Evolutionary conservation across 2,329 filamentous ascomycete species (phyloP), one percentile per base, ranked within the genome.

Genomic region (Aureobasidium lini): DNA sequence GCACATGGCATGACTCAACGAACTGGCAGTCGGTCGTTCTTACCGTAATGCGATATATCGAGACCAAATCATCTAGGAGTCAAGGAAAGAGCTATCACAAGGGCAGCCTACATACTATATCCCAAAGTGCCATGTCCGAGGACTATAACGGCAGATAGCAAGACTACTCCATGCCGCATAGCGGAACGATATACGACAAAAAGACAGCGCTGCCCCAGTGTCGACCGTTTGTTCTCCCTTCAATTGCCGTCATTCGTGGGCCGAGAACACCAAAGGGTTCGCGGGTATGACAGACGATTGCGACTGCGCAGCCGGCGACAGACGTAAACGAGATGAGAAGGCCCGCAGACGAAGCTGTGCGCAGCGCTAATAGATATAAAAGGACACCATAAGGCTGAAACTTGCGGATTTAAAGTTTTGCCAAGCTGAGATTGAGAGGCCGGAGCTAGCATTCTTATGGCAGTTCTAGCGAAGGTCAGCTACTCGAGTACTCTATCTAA

Each of bases 261-360:
- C 49, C 37, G 49, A 53, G 37, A 53, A 16, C 28, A 32, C 28
- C 15, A 18, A 23, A 42, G 9, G 13, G 36, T 39, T 37, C 6
- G n/a, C 6, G 10, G 28, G 13, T 53, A 8, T 40, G 36, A 40
- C 48, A 52, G 48, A 18, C 6, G 2, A 31, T 52, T 40, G 36
- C 28, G 37, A 32, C 28, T 32, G 28, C 32, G 48, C 11, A 18
- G n/a, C 11, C 4, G 23, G 23, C 23, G 23, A 23, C 23, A n/a
- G 49, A 9, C 15, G 36, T 53, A 42, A 53, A 53, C 49, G 49
- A 53, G 49, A 53, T 53, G 49, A 53, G 37, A 10, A 53, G 49
- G 29, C 48, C 48, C 48, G 48, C 48, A 40, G 7, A 13, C 16
- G 4, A 23, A 23, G 23, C 23, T 23, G 23, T 23, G 23, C 6